Evolutionary conservation across 192 early-diverging fungal species (phyloP).

Genomic region (Coemansia sp.): DNA sequence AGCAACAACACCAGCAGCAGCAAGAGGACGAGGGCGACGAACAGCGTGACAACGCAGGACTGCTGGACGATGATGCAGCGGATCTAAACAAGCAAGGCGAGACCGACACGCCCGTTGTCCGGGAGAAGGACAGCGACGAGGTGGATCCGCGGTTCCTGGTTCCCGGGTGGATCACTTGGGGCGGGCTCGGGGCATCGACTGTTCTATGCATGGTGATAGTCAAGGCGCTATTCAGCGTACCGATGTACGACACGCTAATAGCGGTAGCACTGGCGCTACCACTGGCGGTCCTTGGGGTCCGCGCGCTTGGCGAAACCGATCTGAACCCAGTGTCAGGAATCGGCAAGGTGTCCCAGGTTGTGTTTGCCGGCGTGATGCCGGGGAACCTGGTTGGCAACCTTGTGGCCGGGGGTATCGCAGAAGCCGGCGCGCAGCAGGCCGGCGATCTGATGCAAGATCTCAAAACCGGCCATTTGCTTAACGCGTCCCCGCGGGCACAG

Average conservation of each 20-base stretch:
- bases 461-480: constrained; percentile 83
- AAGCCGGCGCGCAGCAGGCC: constrained; percentile 69
- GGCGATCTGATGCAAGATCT: constrained; percentile 81
- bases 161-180: constrained; percentile 60
- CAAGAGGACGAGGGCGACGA: background rate
- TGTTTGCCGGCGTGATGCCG: constrained; percentile 76
- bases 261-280: constrained; percentile 73
- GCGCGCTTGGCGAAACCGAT: constrained; percentile 82
- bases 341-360: constrained; percentile 81
- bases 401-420: constrained; percentile 77
- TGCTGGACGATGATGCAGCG: background rate
- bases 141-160: constrained; percentile 60
- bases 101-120: background rate
- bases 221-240: constrained; percentile 67
- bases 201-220: constrained; percentile 64
- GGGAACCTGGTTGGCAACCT: constrained; percentile 73
- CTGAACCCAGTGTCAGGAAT: constrained; percentile 81
- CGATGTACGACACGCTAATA: constrained; percentile 64
- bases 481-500: constrained; percentile 80
- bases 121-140: constrained; percentile 9
- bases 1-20: background rate
- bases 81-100: constrained; percentile 10
- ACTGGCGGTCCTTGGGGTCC: constrained; percentile 75
- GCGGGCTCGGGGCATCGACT: constrained; percentile 65
- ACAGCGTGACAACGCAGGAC: background rate